Base-by-base conservation (phyloP, 768 basidiomycete species). In the Sporobolomyces phaffii region DNA sequence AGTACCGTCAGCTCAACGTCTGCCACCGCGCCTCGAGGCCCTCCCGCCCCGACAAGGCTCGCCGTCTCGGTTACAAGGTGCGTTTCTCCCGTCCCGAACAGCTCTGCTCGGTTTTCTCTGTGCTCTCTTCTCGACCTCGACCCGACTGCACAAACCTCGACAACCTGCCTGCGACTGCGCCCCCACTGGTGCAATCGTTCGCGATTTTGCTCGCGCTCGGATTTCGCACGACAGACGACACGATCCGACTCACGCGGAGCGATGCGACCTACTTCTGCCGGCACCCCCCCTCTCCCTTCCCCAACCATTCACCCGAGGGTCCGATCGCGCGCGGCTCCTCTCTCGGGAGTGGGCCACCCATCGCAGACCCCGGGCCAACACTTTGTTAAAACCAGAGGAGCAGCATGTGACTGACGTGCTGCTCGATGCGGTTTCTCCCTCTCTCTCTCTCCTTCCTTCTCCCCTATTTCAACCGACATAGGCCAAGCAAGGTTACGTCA, bases 1-100 rank as follows among this genome's bases (percentile, higher is more conserved):
- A 68, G 56, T 68, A 92, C 82, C 89, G 96, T 73, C 96, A 99
- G 79, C 81, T 98, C 76, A 91, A 96, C 75, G 91, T 99, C 73
- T 90, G 97, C 78, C 94, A 98, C 83, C 89, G 96, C 75, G 94
- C 93, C 50, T 92, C 93, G 72, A 90, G 94, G 69, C 94, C 96
- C 51, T 97, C 94, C 51, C 89, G 96, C 77, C 96, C 96, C 61
- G 96, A 99, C 83, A 99, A 97, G 84, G 96, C 96, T 70, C 89
- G 96, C 78, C 87, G 93, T 73, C 83, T 99, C 69, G 96, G 96
- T 53, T 99, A 98, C 87, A 99, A 97, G 83, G 73, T 69, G 3
- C 28, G 64, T 43, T 20, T 47, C 6, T n/a, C 47, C 9, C 34
- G 45, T 26, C 31, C n/a, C 38, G 38, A 9, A 38, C 17, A 9